Evolutionary conservation across 164 flowering plant species (phyloP).

Genomic region (Dillenia turbinata): DNA sequence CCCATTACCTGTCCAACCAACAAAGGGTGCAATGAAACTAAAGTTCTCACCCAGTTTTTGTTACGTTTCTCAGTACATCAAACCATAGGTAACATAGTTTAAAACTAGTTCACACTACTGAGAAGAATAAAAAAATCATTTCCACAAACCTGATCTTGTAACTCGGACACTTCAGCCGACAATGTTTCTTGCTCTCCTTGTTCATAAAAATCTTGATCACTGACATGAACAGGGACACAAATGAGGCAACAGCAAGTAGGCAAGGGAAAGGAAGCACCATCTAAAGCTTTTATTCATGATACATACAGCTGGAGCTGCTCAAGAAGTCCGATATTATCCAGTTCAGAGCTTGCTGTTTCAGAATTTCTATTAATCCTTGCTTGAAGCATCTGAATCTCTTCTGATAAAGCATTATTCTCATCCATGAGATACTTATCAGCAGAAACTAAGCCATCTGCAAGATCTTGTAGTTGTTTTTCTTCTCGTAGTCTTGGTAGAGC

Average conservation of each 20-base stretch:
- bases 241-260: conserved; percentile 5
- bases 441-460: conserved; percentile 38
- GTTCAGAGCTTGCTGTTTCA: conserved; percentile 51
- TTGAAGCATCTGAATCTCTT: conserved; percentile 62
- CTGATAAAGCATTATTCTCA: conserved; percentile 53
- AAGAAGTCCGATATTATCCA: conserved; percentile 58
- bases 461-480: conserved; percentile 50
- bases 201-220: conserved; percentile 63
- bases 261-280: conserved; percentile 2
- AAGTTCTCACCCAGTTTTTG: too few species aligned
- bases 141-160: conserved; percentile 55
- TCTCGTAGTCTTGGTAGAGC: conserved; percentile 52
- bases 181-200: conserved; percentile 60
- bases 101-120: not conserved
- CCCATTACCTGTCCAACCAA: too few species aligned
- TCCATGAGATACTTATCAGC: conserved; percentile 57
- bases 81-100: too few species aligned
- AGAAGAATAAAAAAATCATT: not conserved
- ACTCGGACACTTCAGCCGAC: conserved; percentile 55
- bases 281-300: not conserved
- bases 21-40: too few species aligned
- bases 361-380: conserved; percentile 53
- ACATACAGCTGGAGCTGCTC: conserved; percentile 60
- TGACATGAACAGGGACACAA: conserved; percentile 20
- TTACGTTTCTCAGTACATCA: too few species aligned